Evolutionary conservation across 148 eudicot species (phyloP), one percentile per base, ranked within the genome.

Genomic region (Agrostemma githago): DNA sequence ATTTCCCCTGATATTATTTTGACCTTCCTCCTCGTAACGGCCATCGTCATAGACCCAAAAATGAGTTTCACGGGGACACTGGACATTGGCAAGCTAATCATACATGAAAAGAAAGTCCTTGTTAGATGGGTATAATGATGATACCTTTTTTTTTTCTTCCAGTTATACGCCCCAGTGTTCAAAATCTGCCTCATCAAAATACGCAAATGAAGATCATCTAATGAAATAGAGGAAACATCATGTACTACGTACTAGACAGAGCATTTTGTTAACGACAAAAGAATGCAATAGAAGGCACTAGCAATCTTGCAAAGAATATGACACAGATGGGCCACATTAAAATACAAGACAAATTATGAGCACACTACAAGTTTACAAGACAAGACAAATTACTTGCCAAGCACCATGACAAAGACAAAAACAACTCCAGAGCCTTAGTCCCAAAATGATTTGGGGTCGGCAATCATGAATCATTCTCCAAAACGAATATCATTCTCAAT

Each of bases 41-140:
- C 99, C 99, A 85, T 96, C 99, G 76, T 92, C 99, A 77, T 96
- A 96, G 57, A 96, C 99, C 99, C 99, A 96, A 82, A 92, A 96
- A 87, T 96, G 99, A 76, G 97, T 92, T 79, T 90, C 99, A 75
- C 99, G 97, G 51, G 97, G 99, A 59, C 99, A 96, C 77, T 96
- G 99, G 66, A 96, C 99, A 39, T 88, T 90, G 7, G 97, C 99
- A 72, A 96, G 83, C 99, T 96, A 88, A 79, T 76, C 53, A 75
- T 46, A 40, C 16, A 79, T 40, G 77, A 34, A 54, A 70, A 59
- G 69, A 73, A 57, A 14, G 38, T 70, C 57, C 11, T 48, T 41
- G 15, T 80, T 42, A 80, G 65, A 70, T 16, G 56, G 5, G 39
- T 26, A 73, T 40, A 62, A 68, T 26, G 56, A 42, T 6, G 14